Evolutionary conservation across 108 stramenopile species (phyloP).

Genomic region (Mediolabrus comicus): DNA sequence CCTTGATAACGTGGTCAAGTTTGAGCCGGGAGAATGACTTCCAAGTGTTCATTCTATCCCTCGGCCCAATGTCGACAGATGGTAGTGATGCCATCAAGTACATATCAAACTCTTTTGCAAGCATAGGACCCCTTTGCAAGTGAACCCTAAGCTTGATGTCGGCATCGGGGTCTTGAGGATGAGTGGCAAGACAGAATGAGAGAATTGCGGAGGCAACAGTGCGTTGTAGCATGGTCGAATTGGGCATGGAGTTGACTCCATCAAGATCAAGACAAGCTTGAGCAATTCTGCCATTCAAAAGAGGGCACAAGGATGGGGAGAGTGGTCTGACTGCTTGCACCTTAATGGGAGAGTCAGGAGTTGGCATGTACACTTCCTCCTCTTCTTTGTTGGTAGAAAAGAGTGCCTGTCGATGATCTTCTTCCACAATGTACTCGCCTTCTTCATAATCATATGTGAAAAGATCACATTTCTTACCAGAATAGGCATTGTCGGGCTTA

Average conservation of each 20-base stretch:
- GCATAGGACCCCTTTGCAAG: slow-evolving; percentile 20
- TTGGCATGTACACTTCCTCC: background rate
- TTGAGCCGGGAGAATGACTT: slow-evolving; percentile 18
- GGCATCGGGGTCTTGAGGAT: slow-evolving; percentile 29
- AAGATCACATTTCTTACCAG: slow-evolving; percentile 29
- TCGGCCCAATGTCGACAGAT: background rate
- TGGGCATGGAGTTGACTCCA: background rate
- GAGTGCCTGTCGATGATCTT: background rate
- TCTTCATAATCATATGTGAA: slow-evolving; percentile 41
- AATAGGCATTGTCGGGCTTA: slow-evolving; percentile 34
- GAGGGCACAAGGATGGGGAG: slow-evolving; percentile 10
- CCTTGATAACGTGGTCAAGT: background rate
- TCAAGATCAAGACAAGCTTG: slow-evolving; percentile 19
- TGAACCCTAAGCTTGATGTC: slow-evolving; percentile 18
- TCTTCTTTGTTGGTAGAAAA: background rate
- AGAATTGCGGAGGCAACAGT: slow-evolving; percentile 31
- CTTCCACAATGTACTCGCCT: slow-evolving; percentile 6
- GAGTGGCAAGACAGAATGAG: slow-evolving; percentile 31
- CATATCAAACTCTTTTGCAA: slow-evolving; percentile 26
- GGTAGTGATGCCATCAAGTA: slow-evolving; percentile 26
- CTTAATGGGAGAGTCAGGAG: background rate
- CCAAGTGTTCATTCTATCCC: slow-evolving; percentile 28
- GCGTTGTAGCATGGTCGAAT: slow-evolving; percentile 3
- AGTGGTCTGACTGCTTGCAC: background rate
- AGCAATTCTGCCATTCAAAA: slow-evolving; percentile 13